Evolutionary conservation across 1,139 yeast species (phyloP), one percentile per base, ranked within the genome.

Genomic region (Saccharomyces hybrid): DNA sequence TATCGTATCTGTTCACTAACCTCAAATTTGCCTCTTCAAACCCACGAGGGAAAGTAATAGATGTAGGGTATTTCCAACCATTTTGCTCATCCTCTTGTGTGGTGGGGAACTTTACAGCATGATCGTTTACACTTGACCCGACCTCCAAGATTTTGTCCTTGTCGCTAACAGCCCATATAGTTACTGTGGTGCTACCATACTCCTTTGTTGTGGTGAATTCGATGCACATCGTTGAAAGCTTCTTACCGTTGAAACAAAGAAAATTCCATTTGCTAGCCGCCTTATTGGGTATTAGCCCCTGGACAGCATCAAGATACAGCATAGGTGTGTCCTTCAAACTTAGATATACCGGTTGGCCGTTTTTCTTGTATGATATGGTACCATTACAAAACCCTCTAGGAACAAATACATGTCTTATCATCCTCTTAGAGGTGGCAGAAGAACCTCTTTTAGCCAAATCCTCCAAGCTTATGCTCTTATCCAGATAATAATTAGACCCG

Each of bases 241-340:
- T 75, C 32, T 78, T 78, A 47, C 90, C 84, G 69, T 86, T 93
- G 76, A 86, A 88, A 72, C 86, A 84, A 62, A 86, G 73, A 70
- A 88, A 89, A 73, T 89, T 89, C 97, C 97, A 89, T 26, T 85
- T 73, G 59, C 88, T 83, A 52, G 96, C 96, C 19, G 95, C 95
- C 70, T 88, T 96, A 72, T 88, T 95, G 14, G 96, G 97, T 71
- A 88, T 84, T 90, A 89, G 84, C 57, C 96, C 96, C 73, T 89
- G 97, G 60, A 88, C 76, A 2, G 96, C 96, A 87, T 86, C 86
- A 50, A 88, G 90, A 67, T 83, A 87, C 86, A 87, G 81, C 56
- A 85, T 79, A 51, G 71, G 76, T 41, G 85, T 84, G 9, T 59
- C 55, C 28, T 75, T 73, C 56, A 82, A 71, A 8, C 26, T 41